Conservation (phyloP, 2,329 filamentous ascomycete genomes). For the Ustulina deusta region DNA sequence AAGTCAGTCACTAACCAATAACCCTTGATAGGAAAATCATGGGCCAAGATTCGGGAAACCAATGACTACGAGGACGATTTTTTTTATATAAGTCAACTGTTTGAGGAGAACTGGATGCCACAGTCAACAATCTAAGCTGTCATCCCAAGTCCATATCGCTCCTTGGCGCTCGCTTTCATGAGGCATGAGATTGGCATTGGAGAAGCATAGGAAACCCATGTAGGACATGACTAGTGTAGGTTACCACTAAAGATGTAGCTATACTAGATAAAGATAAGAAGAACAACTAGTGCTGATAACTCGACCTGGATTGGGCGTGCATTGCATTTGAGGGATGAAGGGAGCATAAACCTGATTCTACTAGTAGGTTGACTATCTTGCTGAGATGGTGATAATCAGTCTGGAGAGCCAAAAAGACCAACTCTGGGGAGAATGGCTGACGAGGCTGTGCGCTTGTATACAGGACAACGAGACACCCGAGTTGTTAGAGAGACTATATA, state of each 20-base stretch:
- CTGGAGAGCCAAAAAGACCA: background rate
- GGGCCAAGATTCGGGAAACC: conserved; percentile 60
- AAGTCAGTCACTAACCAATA: conserved; percentile 28
- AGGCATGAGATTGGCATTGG: conserved; percentile 27
- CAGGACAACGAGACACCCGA: conserved; percentile 32
- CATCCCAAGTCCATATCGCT: conserved; percentile 7
- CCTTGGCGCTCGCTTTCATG: conserved; percentile 15
- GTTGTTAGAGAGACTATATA: conserved; percentile 18
- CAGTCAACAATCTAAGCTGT: conserved; percentile 53
- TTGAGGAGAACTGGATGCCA: conserved; percentile 66
- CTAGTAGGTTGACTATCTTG: conserved; percentile 5
- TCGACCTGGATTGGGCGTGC: conserved; percentile 16
- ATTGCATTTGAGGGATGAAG: conserved; percentile 32
- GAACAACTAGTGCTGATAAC: conserved; percentile 19
- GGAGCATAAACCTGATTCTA: conserved; percentile 20
- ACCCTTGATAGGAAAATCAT: conserved; percentile 53
- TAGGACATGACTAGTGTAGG: conserved; percentile 28
- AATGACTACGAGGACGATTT: conserved; percentile 66
- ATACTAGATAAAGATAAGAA: conserved; percentile 34
- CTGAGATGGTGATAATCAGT: conserved; percentile 12
- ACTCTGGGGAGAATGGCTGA: conserved; percentile 19
- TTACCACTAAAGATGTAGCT: conserved; percentile 22
- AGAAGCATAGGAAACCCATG: conserved; percentile 23
- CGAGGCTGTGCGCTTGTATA: conserved; percentile 25
- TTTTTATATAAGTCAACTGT: conserved; percentile 71